Conservation (phyloP, 176 grass and related monocot genomes). For the Musa itinerans region DNA sequence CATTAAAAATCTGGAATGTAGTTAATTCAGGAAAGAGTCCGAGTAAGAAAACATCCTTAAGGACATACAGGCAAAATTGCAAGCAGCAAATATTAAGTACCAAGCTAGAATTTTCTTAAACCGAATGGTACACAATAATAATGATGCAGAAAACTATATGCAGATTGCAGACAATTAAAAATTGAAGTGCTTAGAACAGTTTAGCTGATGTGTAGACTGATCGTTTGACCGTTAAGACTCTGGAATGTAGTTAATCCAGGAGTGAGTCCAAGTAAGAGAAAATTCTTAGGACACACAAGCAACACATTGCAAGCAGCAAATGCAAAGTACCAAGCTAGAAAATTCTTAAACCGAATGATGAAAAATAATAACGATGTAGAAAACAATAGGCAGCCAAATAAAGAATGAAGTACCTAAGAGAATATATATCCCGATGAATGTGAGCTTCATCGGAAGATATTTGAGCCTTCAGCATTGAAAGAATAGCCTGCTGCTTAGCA, state of each 20-base stretch:
- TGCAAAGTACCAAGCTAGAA: neutral
- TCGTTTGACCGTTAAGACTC: too few relatives aligned
- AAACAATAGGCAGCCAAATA: neutral
- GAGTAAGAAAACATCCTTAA: neutral
- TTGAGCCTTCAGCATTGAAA: constrained; percentile 72
- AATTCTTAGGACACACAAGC: neutral
- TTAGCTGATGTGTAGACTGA: too few relatives aligned
- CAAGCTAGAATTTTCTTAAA: neutral
- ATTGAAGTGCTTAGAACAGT: constrained; percentile 23
- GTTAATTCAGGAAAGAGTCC: neutral
- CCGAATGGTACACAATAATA: neutral
- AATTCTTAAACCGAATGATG: neutral
- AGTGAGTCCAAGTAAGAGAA: neutral
- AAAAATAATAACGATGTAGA: neutral
- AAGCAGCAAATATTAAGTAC: neutral
- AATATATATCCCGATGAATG: constrained; percentile 89
- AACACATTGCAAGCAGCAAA: neutral
- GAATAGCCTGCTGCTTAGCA: constrained; percentile 92
- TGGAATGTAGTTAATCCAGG: neutral
- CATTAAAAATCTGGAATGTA: too few relatives aligned
- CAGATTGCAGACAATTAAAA: constrained; percentile 9
- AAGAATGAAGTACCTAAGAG: constrained; percentile 60
- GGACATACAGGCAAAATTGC: neutral
- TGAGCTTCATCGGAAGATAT: constrained; percentile 86
- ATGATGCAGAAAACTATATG: neutral